Percentiles rank a stretch among this genome's conserved stretches.
These are phyloP conservation scores for Saccharomycopsis sp. DNA, from an alignment of 805 yeast species.

Conservation along the genomic window DNA sequence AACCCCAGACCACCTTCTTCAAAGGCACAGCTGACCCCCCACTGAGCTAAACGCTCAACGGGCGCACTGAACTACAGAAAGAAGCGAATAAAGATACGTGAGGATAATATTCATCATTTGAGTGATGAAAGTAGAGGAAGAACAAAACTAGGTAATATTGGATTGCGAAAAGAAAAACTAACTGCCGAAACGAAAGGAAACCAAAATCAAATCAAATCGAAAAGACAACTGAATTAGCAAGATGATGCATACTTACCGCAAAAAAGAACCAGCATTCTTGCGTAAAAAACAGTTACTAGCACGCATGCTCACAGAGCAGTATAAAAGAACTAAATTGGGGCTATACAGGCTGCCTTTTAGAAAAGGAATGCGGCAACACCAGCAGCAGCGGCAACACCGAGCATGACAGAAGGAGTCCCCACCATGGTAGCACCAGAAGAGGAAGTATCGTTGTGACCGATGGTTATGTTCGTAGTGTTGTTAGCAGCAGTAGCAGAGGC, in stretches of 20 bases:
- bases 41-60: too few species aligned
- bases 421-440: conserved; percentile 2
- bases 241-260: background rate
- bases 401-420: conserved; percentile 12
- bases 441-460: conserved; percentile 1
- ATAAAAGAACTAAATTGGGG: background rate
- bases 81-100: too few species aligned
- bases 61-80: too few species aligned
- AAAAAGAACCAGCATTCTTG: background rate
- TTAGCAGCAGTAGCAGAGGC: conserved; percentile 19
- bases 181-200: too few species aligned
- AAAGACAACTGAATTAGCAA: background rate
- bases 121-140: too few species aligned
- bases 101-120: too few species aligned
- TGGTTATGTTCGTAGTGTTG: conserved; percentile 12
- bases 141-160: too few species aligned
- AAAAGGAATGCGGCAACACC: conserved; percentile 20
- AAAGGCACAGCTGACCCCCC: too few species aligned
- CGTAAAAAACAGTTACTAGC: too few species aligned
- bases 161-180: too few species aligned
- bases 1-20: too few species aligned
- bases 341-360: background rate
- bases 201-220: background rate
- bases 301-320: too few species aligned
- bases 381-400: conserved; percentile 15